Conservation (phyloP, 495 filamentous ascomycete species). For the Aspergillus homomorphus region DNA sequence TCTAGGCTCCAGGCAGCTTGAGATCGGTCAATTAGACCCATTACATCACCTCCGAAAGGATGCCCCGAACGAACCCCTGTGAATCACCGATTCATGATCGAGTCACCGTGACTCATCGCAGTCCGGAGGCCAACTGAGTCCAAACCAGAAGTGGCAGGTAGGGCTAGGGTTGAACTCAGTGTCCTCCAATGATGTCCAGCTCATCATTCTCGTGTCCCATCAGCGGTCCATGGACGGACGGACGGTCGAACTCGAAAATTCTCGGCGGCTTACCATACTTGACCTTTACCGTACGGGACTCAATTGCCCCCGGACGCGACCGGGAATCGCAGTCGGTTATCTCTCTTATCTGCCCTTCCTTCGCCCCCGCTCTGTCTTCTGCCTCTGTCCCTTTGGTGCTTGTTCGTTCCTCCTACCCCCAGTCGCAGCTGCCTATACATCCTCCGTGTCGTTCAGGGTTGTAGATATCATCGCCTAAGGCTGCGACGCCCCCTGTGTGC, state of each 20-base stretch:
- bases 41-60: neutral
- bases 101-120: neutral
- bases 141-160: neutral
- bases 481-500: constrained; percentile 2
- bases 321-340: constrained; percentile 11
- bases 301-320: constrained; percentile 16
- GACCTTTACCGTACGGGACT: neutral
- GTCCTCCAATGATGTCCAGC: neutral
- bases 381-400: neutral
- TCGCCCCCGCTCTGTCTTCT: neutral
- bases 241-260: neutral
- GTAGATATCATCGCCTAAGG: neutral
- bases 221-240: neutral
- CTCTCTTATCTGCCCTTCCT: constrained; percentile 3
- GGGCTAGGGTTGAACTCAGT: neutral
- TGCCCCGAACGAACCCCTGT: neutral
- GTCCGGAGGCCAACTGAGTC: neutral
- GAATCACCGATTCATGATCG: neutral
- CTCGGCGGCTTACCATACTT: neutral
- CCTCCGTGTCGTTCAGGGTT: neutral
- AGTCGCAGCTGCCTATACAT: neutral
- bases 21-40: neutral
- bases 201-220: neutral
- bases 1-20: neutral
- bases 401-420: neutral